A percentile compares a stretch with the other conserved stretches of the same genome.
Evolutionary conservation across 192 early-diverging fungal species (phyloP).

Genomic region (Linnemannia schmuckeri): DNA sequence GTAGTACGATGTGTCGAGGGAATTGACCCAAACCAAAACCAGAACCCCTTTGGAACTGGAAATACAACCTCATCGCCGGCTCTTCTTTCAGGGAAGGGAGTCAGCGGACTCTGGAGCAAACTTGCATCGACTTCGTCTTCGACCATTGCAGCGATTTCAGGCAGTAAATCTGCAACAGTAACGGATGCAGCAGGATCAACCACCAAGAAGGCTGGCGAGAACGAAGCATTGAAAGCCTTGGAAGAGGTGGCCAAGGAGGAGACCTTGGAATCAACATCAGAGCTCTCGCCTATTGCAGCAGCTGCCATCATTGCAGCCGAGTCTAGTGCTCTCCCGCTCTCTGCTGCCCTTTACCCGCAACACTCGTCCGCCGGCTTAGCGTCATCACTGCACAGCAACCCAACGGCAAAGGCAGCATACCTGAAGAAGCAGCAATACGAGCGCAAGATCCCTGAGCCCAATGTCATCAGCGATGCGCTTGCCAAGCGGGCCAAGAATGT

Average conservation of each 20-base stretch:
- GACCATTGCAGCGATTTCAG: conserved; percentile 35
- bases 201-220: not conserved
- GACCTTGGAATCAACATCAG: conserved; percentile 1
- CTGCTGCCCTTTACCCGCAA: conserved; percentile 21
- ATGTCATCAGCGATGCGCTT: conserved; percentile 83
- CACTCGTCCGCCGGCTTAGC: not conserved
- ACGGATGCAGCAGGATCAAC: not conserved
- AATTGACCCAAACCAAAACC: conserved; percentile 44
- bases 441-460: conserved; percentile 70
- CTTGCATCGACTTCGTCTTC: conserved; percentile 32
- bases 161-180: not conserved
- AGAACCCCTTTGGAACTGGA: conserved; percentile 39
- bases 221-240: not conserved
- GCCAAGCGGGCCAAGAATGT: conserved; percentile 81
- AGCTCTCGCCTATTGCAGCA: conserved; percentile 40
- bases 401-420: not conserved
- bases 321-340: conserved; percentile 22
- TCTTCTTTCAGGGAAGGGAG: conserved; percentile 28
- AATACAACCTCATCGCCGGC: conserved; percentile 7
- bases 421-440: conserved; percentile 12
- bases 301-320: conserved; percentile 37
- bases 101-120: conserved; percentile 51
- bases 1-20: conserved; percentile 61
- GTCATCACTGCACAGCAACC: conserved; percentile 6
- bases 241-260: not conserved